These are phyloP conservation scores for Neoboletus brunneissimus DNA, from an alignment of 768 basidiomycete genomes.

Conservation along the genomic window DNA sequence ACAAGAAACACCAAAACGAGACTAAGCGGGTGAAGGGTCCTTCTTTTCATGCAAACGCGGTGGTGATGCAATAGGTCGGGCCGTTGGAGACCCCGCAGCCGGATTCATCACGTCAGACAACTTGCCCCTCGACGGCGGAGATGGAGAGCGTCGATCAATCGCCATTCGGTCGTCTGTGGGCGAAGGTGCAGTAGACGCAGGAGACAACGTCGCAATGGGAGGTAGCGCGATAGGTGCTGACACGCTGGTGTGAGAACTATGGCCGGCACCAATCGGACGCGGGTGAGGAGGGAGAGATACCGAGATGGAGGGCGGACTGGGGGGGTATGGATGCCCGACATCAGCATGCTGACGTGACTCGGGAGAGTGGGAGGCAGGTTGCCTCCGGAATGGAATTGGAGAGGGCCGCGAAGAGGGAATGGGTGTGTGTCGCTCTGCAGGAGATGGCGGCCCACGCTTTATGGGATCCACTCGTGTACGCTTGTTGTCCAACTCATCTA, in stretches of 20 bases:
- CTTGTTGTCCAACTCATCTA: conserved; percentile 61
- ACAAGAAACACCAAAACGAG: conserved; percentile 11
- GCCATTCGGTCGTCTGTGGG: conserved; percentile 42
- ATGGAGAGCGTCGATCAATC: conserved; percentile 41
- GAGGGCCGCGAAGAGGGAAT: conserved; percentile 62
- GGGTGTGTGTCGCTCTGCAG: conserved; percentile 52
- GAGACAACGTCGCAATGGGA: conserved; percentile 67
- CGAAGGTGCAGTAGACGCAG: conserved; percentile 55
- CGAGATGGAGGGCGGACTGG: conserved; percentile 53
- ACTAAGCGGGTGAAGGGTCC: conserved; percentile 27
- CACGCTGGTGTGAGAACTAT: conserved; percentile 38
- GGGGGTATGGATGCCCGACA: conserved; percentile 36
- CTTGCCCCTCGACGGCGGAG: conserved; percentile 53
- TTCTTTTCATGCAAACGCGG: conserved; percentile 38
- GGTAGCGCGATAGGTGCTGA: conserved; percentile 55
- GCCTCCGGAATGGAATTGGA: conserved; percentile 71
- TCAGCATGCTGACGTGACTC: conserved; percentile 51
- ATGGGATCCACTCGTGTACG: conserved; percentile 57
- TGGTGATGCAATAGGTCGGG: conserved; percentile 56
- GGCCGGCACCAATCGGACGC: conserved; percentile 59
- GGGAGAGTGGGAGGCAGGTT: conserved; percentile 66
- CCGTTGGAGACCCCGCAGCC: conserved; percentile 47
- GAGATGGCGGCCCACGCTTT: conserved; percentile 53
- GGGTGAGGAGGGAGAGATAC: conserved; percentile 72
- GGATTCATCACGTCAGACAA: conserved; percentile 50